phyloP scores from a whole-genome alignment of 805 yeast species.

The Metschnikowia koreensis region DNA sequence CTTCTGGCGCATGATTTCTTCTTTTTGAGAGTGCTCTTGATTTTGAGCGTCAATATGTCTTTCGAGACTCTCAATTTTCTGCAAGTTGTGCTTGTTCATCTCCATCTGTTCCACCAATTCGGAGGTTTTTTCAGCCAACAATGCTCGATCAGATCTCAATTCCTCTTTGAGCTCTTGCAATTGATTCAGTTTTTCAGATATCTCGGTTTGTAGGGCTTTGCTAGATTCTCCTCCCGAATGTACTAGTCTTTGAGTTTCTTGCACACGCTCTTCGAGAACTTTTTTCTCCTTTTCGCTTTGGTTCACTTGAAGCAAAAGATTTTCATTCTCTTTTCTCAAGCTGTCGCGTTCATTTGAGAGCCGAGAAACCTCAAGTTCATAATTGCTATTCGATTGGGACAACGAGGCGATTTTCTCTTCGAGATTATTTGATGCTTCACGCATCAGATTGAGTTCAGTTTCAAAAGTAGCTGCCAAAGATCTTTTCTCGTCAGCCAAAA shows the following conservation, averaged over 20 bases:
- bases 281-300: background rate
- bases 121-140: background rate
- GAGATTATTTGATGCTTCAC: background rate
- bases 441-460: background rate
- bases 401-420: background rate
- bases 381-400: background rate
- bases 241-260: background rate
- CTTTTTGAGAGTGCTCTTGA: background rate
- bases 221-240: background rate
- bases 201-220: background rate
- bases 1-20: background rate
- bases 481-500: background rate
- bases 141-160: background rate
- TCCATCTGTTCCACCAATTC: background rate
- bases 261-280: background rate
- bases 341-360: background rate
- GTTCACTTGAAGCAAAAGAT: background rate
- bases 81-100: background rate
- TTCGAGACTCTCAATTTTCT: constrained; percentile 2
- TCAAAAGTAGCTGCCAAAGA: background rate
- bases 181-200: background rate
- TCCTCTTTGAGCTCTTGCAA: background rate
- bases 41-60: background rate
- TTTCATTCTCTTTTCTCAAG: background rate
- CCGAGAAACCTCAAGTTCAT: background rate